Evolutionary conservation across 768 basidiomycete genomes (phyloP), one percentile per base, ranked within the genome.

Genomic region (Cyclocybe aegerita): DNA sequence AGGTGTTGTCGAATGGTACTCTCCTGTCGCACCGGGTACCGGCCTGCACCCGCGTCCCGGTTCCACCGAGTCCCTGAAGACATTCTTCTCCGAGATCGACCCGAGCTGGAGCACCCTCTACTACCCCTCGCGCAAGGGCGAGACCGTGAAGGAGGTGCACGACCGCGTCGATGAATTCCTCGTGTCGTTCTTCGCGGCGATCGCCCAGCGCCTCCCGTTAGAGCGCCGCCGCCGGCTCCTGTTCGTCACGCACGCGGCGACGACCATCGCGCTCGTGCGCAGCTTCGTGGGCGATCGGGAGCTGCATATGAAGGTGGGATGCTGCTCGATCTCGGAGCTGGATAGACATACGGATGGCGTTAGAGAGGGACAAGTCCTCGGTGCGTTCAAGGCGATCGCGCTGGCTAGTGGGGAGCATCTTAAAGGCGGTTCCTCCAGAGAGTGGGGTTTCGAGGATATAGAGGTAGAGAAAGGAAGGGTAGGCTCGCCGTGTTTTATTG

Each of bases 371-470:
- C 53, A 54, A 11, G 60, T 69, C 2, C 48, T 76, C 10, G 80
- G 77, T 3, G 66, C 54, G 3, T 86, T 86, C 82, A 65, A 72
- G 43, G 63, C 75, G 4, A 59, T 62, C 33, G 61, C 60, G 31
- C 59, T 90, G 17, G 86, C 77, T 0, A 80, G 83, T 43, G 85
- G 81, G 1, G 59, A 64, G 1, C 85, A 88, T 64, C 66, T 89
- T 35, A 73, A 74, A 23, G 81, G 79, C 2, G 86, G 84, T 1
- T 57, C 78, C 1, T 70, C 77, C 46, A 74, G 88, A 55, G 86
- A 88, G 42, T 93, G 91, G 91, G 91, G 91, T 10, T 83, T 93
- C 53, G 85, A 89, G 57, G 83, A 92, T 63, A 77, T 88, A 7
- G 67, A 77, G 59, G 75, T 85, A 17, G 72, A 73, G 4, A 68